phyloP scores from a whole-genome alignment of 805 yeast species.

The Teunomyces gatunensis region DNA sequence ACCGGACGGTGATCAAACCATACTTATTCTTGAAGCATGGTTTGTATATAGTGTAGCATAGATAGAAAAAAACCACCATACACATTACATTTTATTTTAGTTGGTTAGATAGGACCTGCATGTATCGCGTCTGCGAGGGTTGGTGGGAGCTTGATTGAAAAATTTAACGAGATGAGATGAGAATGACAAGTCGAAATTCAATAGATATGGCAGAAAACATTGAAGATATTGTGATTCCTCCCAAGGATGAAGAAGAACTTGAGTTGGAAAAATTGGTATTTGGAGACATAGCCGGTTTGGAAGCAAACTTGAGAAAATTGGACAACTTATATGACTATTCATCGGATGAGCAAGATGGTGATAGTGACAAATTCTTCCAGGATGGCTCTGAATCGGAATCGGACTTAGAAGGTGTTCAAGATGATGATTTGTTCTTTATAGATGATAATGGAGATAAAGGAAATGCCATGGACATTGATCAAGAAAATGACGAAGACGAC shows the following conservation, averaged over 20 bases:
- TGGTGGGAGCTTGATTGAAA: neutral
- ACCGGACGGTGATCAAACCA: neutral
- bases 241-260: constrained; percentile 82
- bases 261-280: constrained; percentile 80
- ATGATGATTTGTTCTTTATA: constrained; percentile 40
- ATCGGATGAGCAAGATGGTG: constrained; percentile 35
- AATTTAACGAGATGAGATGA: constrained; percentile 6
- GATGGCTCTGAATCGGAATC: constrained; percentile 17
- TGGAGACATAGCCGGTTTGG: constrained; percentile 82
- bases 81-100: neutral
- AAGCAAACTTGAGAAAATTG: constrained; percentile 55
- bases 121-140: neutral
- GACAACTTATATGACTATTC: constrained; percentile 54
- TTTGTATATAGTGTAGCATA: constrained; percentile 4
- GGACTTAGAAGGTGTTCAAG: constrained; percentile 31
- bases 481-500: constrained; percentile 27
- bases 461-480: constrained; percentile 21
- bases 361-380: constrained; percentile 15
- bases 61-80: neutral
- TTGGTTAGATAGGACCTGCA: neutral
- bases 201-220: constrained; percentile 12
- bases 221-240: constrained; percentile 43
- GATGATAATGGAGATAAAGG: constrained; percentile 42
- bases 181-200: neutral
- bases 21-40: neutral